These are phyloP conservation scores for Dothistroma septosporum DNA, from an alignment of 2,329 filamentous ascomycete species.

Conservation along the genomic window DNA sequence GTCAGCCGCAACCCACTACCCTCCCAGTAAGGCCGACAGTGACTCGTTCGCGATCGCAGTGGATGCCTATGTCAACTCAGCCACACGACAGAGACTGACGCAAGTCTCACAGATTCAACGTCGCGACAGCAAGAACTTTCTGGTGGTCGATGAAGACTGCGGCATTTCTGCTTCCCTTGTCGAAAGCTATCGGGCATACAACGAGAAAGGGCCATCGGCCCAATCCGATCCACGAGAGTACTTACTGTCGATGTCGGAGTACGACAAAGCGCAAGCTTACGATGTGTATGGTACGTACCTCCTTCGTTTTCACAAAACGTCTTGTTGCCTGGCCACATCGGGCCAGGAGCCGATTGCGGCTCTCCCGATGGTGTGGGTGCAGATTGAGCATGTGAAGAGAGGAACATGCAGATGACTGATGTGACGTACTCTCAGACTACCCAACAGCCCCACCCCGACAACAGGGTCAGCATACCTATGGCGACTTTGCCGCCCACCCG, in stretches of 20 bases:
- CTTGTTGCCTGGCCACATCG: conserved; percentile 8
- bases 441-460: conserved; percentile 60
- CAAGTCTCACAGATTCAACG: conserved; percentile 15
- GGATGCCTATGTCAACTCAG: conserved; percentile 16
- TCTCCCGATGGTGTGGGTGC: conserved; percentile 13
- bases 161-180: conserved; percentile 32
- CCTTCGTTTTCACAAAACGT: conserved; percentile 4
- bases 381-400: conserved; percentile 23
- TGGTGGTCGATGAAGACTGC: conserved; percentile 37
- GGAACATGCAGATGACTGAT: conserved; percentile 43
- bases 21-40: conserved; percentile 1
- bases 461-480: conserved; percentile 49
- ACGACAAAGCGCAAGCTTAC: conserved; percentile 69
- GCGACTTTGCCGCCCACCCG: conserved; percentile 46
- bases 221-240: conserved; percentile 40
- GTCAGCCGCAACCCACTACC: conserved; percentile 26
- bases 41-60: conserved; percentile 1
- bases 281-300: conserved; percentile 73
- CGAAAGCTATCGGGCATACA: conserved; percentile 34
- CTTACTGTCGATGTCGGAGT: conserved; percentile 73
- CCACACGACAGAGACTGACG: conserved; percentile 22
- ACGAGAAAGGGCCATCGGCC: conserved; percentile 51
- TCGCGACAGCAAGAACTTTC: conserved; percentile 30
- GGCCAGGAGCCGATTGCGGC: conserved; percentile 10
- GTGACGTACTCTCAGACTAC: conserved; percentile 44